Evolutionary conservation across 139 green algal genomes (phyloP), one percentile per base, ranked within the genome.

Genomic region (Tetradesmus lagerheimii): DNA sequence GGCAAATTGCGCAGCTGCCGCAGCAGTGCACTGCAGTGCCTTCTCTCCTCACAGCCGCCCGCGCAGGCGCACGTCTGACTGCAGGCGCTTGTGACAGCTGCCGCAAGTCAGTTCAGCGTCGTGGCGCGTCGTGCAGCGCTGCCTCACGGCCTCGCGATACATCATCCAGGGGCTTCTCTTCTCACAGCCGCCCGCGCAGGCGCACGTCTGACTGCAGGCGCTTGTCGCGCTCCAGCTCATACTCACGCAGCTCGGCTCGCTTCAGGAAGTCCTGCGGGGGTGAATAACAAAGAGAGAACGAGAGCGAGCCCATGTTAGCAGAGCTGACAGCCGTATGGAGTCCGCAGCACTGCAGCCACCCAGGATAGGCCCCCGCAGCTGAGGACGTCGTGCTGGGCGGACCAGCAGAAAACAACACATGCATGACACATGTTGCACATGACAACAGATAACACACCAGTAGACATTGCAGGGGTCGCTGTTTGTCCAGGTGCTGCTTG

Each of bases 241-340:
- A 99, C 90, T 98, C 93, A 0, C 95, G 88, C 88, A 98, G 85
- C 91, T 98, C 97, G 6, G 97, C 93, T 23, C 94, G 90, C 81
- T 96, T 95, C 16, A 99, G 90, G 92, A 99, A 99, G 16, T 97
- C 96, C 47, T 82, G 86, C 86, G 47, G 27, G 38, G 38, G 23
- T 3, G 57, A 37, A 41, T 31, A 2, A 41, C 23, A 34, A 27
- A 27, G 15, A 79, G 47, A 77, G 43, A 57, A 57, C 0, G 45
- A 57, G 11, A 12, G 45, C 45, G 14, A 57, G 45, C 45, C 11
- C 80, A 29, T 14, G 45, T 9, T 57, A 12, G 14, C 57, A 64
- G 5, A 4, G 50, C 23, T 16, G 25, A 15, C 23, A 79, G 45
- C 34, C 83, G 77, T 25, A 64, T 2, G 2, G 38, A 11, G n/a